phyloP scores from a whole-genome alignment of 805 yeast genomes.

The Torulaspora quercuum region DNA sequence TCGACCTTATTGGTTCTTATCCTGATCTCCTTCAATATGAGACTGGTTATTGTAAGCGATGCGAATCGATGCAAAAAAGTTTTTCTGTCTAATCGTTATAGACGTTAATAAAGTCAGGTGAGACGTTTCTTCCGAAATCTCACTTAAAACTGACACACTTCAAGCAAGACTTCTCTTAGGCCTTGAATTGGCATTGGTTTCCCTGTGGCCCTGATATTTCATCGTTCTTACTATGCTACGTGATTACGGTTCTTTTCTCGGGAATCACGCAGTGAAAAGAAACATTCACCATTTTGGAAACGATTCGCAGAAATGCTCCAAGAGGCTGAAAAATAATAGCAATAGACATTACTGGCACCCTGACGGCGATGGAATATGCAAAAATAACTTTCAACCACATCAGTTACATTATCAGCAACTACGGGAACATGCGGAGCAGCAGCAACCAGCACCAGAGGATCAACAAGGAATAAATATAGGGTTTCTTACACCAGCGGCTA shows the following conservation, averaged over 20 bases:
- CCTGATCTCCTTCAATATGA: too few species aligned
- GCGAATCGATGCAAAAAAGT: too few species aligned
- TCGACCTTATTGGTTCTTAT: too few species aligned
- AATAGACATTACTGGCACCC: not conserved
- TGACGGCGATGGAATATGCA: conserved; percentile 1
- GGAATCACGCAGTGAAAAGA: conserved; percentile 8
- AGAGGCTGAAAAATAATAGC: conserved; percentile 4
- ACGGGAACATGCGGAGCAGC: not conserved
- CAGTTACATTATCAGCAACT: not conserved
- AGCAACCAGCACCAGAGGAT: not conserved
- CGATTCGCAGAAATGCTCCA: conserved; percentile 3
- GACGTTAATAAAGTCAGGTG: too few species aligned
- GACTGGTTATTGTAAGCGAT: too few species aligned
- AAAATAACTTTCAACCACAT: not conserved
- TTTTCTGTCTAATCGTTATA: conserved; percentile 6
- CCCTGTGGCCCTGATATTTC: too few species aligned
- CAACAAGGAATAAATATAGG: conserved; percentile 1
- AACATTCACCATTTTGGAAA: conserved; percentile 5
- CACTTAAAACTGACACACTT: too few species aligned
- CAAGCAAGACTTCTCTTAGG: not conserved
- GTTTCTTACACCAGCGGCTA: conserved; percentile 12
- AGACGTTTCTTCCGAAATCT: too few species aligned
- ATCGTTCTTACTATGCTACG: conserved; percentile 7
- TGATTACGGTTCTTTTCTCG: too few species aligned
- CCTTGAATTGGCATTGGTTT: not conserved